phyloP scores from a whole-genome alignment of 805 yeast genomes.

The Myxozyma vanderwaltii region DNA sequence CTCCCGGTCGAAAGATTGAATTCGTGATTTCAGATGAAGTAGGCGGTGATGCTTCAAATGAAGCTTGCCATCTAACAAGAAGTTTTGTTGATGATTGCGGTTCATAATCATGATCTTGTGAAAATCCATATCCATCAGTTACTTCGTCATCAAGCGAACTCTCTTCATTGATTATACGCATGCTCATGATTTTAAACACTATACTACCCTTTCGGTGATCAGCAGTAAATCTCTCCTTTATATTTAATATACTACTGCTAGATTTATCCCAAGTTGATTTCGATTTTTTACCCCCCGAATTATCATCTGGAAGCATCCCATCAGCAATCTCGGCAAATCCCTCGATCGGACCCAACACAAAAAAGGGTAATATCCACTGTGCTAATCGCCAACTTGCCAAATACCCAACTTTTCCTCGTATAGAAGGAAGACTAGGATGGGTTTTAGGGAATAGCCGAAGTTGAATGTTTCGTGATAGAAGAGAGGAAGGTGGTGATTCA shows the following conservation, averaged over 20 bases:
- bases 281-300: background rate
- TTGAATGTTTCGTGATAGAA: constrained; percentile 28
- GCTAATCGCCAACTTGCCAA: constrained; percentile 30
- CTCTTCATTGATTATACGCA: constrained; percentile 26
- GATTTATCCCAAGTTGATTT: background rate
- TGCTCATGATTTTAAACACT: constrained; percentile 24
- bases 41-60: constrained; percentile 12
- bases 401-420: constrained; percentile 29
- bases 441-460: constrained; percentile 32
- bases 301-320: background rate
- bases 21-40: background rate
- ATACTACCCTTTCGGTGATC: constrained; percentile 21
- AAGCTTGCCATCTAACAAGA: constrained; percentile 28
- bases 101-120: background rate
- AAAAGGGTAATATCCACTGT: constrained; percentile 30
- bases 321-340: constrained; percentile 28
- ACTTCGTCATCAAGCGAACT: background rate
- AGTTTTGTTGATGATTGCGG: constrained; percentile 17
- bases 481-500: constrained; percentile 20
- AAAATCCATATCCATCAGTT: background rate
- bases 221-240: background rate
- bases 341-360: constrained; percentile 31
- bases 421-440: constrained; percentile 32
- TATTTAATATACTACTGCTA: background rate
- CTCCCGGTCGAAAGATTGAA: constrained; percentile 5